phyloP scores from a whole-genome alignment of 2,329 filamentous ascomycete species.

The Dryadomyces quercus-mongolicae region DNA sequence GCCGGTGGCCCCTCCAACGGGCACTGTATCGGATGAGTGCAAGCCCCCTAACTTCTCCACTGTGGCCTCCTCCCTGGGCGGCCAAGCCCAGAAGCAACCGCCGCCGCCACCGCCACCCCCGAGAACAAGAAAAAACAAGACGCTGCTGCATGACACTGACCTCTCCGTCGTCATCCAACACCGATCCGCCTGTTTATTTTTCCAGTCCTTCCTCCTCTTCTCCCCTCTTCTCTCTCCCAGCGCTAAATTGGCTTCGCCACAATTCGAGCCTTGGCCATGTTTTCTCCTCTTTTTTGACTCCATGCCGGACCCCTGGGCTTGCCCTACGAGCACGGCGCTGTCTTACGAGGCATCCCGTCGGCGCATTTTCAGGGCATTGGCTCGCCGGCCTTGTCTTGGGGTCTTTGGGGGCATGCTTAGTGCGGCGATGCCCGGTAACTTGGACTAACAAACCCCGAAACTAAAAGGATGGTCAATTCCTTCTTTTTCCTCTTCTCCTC shows the following conservation, averaged over 20 bases:
- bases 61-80: too few relatives aligned
- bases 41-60: too few relatives aligned
- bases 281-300: not conserved
- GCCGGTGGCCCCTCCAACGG: too few relatives aligned
- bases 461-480: not conserved
- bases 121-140: too few relatives aligned
- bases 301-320: not conserved
- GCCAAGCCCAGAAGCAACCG: too few relatives aligned
- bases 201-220: not conserved
- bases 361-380: not conserved
- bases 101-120: too few relatives aligned
- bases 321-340: not conserved
- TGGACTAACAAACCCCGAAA: not conserved
- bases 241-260: slow-evolving; percentile 1
- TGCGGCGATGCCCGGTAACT: too few relatives aligned
- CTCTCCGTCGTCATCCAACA: too few relatives aligned
- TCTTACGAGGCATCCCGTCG: not conserved
- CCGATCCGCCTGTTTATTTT: too few relatives aligned
- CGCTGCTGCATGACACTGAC: too few relatives aligned
- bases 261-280: not conserved
- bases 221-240: not conserved
- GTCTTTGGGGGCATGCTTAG: too few relatives aligned
- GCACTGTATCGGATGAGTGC: too few relatives aligned
- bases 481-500: not conserved
- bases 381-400: not conserved